Conservation (phyloP, 768 basidiomycete genomes). For the Russula dissimulans region DNA sequence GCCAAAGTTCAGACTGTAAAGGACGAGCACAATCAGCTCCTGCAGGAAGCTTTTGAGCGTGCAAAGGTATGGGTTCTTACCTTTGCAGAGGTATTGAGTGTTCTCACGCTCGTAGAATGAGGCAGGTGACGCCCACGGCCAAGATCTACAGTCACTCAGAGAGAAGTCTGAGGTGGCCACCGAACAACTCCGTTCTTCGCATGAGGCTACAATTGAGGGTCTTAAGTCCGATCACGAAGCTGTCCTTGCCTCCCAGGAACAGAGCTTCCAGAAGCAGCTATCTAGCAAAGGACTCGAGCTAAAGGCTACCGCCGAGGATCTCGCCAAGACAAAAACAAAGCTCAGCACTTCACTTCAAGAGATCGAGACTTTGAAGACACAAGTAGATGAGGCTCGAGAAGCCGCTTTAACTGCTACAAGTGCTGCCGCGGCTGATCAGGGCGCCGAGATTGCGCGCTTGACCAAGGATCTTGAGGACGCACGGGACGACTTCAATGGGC, state of each 20-base stretch:
- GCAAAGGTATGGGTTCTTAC: conserved; percentile 50
- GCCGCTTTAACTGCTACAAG: conserved; percentile 30
- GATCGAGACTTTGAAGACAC: conserved; percentile 44
- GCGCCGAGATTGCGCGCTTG: conserved; percentile 46
- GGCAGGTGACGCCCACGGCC: conserved; percentile 56
- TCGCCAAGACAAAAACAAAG: conserved; percentile 61
- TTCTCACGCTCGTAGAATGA: conserved; percentile 41
- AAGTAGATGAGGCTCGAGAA: conserved; percentile 55
- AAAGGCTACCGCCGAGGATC: conserved; percentile 78
- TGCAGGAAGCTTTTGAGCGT: conserved; percentile 64
- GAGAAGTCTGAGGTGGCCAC: conserved; percentile 55
- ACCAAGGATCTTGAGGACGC: conserved; percentile 47
- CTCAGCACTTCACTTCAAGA: conserved; percentile 46
- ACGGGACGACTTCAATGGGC: conserved; percentile 61
- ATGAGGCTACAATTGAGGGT: conserved; percentile 49
- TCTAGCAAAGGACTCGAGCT: conserved; percentile 57
- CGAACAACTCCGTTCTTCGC: conserved; percentile 57
- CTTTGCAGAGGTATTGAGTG: background rate
- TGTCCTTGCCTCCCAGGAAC: conserved; percentile 47
- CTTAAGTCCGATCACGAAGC: conserved; percentile 57
- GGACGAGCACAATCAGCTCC: conserved; percentile 49
- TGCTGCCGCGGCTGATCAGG: conserved; percentile 38
- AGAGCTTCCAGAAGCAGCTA: conserved; percentile 53
- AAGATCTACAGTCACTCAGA: conserved; percentile 66
- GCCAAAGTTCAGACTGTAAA: conserved; percentile 58